Conservation (phyloP, 305 asterid genomes). For the Rubia peregrina region DNA sequence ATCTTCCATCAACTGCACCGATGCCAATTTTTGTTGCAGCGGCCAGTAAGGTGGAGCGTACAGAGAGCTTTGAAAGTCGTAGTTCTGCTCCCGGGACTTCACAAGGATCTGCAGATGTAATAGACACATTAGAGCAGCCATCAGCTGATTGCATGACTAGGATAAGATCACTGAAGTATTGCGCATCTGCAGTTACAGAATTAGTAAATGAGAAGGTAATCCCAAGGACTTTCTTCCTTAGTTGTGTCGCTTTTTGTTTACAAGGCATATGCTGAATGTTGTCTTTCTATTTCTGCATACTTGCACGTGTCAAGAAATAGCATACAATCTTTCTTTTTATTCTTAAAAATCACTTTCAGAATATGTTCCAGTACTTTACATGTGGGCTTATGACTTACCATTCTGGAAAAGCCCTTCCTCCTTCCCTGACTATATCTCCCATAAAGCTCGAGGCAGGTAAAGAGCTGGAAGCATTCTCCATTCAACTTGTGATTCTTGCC, state of each 20-base stretch:
- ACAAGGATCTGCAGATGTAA: slow-evolving; percentile 47
- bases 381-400: not conserved
- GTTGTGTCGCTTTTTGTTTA: not conserved
- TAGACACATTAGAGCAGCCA: slow-evolving; percentile 46
- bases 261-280: not conserved
- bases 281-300: not conserved
- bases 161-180: slow-evolving; percentile 61
- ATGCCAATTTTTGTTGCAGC: slow-evolving; percentile 42
- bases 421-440: slow-evolving; percentile 18
- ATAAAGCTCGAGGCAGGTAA: slow-evolving; percentile 50
- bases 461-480: slow-evolving; percentile 72
- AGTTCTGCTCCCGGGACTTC: slow-evolving; percentile 58
- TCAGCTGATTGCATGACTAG: slow-evolving; percentile 61
- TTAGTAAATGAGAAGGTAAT: slow-evolving; percentile 78
- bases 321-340: not conserved
- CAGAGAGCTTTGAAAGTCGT: slow-evolving; percentile 42
- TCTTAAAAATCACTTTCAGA: not conserved
- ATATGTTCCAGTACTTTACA: not conserved
- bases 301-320: not conserved
- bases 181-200: slow-evolving; percentile 60
- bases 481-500: slow-evolving; percentile 83
- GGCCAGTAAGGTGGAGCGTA: slow-evolving; percentile 32
- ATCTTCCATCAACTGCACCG: slow-evolving; percentile 45
- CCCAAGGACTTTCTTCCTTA: not conserved
- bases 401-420: not conserved